Percentiles rank a stretch among this genome's conserved stretches.
These are phyloP conservation scores for Saitozyma podzolica DNA, from an alignment of 768 basidiomycete genomes.

Conservation along the genomic window DNA sequence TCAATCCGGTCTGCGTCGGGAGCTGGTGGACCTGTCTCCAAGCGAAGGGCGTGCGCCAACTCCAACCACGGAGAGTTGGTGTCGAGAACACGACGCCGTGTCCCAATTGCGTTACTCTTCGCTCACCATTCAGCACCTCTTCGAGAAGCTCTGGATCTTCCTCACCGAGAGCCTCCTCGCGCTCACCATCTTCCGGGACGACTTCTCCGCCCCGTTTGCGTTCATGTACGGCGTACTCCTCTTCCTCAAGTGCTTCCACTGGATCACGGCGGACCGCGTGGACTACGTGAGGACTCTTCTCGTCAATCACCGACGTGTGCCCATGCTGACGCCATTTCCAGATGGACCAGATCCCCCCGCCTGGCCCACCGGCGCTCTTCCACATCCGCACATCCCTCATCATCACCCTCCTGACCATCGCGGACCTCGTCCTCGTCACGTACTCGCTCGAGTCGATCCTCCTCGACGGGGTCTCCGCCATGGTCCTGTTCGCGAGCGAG, in stretches of 20 bases:
- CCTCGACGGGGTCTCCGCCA: slow-evolving; percentile 74
- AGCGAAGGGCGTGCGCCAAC: too few relatives aligned
- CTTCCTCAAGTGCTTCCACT: slow-evolving; percentile 96
- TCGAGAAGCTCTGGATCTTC: slow-evolving; percentile 96
- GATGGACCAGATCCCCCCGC: slow-evolving; percentile 97
- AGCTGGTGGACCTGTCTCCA: too few relatives aligned
- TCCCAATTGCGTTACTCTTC: too few relatives aligned
- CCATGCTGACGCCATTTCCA: slow-evolving; percentile 49
- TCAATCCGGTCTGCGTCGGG: too few relatives aligned
- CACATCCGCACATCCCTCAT: slow-evolving; percentile 78
- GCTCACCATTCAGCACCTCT: slow-evolving; percentile 68
- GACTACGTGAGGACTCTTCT: slow-evolving; percentile 71
- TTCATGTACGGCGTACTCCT: slow-evolving; percentile 92
- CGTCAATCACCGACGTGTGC: background rate
- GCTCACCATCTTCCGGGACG: slow-evolving; percentile 85
- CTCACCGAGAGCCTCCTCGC: slow-evolving; percentile 94
- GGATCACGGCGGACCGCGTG: slow-evolving; percentile 90
- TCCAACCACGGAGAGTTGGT: too few relatives aligned
- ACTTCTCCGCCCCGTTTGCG: slow-evolving; percentile 61
- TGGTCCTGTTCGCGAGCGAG: slow-evolving; percentile 94
- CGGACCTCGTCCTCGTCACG: slow-evolving; percentile 74
- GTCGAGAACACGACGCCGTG: too few relatives aligned
- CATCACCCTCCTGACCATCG: slow-evolving; percentile 70
- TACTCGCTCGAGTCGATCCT: slow-evolving; percentile 59
- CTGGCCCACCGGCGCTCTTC: slow-evolving; percentile 77